Percentiles rank a stretch among this genome's conserved stretches.
These are phyloP conservation scores for Serendipita vermifera DNA, from an alignment of 768 basidiomycete species.

Conservation along the genomic window DNA sequence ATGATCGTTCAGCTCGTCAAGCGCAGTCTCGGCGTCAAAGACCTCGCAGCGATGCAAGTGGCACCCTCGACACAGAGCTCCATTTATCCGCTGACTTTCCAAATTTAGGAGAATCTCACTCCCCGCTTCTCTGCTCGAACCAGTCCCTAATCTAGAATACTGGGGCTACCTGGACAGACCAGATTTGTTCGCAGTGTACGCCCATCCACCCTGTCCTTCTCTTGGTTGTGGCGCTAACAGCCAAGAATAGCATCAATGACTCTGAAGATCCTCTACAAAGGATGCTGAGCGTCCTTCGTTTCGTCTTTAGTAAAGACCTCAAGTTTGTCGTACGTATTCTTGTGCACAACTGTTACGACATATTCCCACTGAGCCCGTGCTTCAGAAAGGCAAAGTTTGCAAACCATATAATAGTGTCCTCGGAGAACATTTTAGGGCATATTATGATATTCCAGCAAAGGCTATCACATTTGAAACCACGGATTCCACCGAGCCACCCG, in stretches of 20 bases:
- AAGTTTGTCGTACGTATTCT: conserved; percentile 63
- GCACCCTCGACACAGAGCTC: not conserved
- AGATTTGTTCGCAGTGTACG: conserved; percentile 83
- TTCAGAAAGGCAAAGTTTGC: conserved; percentile 78
- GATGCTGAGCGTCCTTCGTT: conserved; percentile 85
- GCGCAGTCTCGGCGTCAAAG: conserved; percentile 85
- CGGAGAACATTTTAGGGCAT: conserved; percentile 78
- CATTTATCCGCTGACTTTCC: not conserved
- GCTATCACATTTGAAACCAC: conserved; percentile 41
- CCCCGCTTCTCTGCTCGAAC: conserved; percentile 85
- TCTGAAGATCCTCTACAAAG: conserved; percentile 85
- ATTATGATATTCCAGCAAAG: conserved; percentile 53
- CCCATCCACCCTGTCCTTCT: conserved; percentile 17
- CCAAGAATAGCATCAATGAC: conserved; percentile 86
- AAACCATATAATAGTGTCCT: conserved; percentile 86
- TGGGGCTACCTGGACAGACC: conserved; percentile 90
- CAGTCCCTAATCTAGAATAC: conserved; percentile 91
- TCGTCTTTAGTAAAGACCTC: conserved; percentile 84
- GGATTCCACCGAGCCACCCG: conserved; percentile 34
- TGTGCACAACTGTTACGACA: not conserved
- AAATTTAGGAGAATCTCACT: conserved; percentile 68
- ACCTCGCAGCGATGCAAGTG: conserved; percentile 83
- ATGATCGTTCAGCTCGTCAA: conserved; percentile 87
- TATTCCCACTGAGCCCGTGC: not conserved
- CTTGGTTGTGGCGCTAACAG: not conserved